A percentile compares a stretch with the other conserved stretches of the same genome.
Conservation (phyloP, 164 flowering plant species). For the Macadamia integrifolia region DNA sequence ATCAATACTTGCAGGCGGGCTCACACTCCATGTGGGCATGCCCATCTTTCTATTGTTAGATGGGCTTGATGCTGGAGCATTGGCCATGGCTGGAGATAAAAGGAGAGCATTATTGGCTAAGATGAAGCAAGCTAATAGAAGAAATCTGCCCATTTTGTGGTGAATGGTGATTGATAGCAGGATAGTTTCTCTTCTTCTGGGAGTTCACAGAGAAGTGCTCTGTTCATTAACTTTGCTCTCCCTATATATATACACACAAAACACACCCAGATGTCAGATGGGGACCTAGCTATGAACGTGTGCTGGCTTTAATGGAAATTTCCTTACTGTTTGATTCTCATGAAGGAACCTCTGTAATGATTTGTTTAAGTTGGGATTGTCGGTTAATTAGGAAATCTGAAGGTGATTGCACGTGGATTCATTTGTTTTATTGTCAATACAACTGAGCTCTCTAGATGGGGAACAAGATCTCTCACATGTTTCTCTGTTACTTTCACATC, state of each 20-base stretch:
- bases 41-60: not conserved
- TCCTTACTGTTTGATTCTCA: not conserved
- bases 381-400: conserved; percentile 3
- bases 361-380: conserved; percentile 8
- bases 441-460: conserved; percentile 2
- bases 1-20: not conserved
- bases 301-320: conserved; percentile 6
- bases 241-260: not conserved
- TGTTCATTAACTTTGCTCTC: not conserved
- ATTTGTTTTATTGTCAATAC: not conserved
- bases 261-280: too few relatives aligned
- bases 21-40: too few relatives aligned
- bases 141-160: not conserved
- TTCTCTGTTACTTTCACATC: too few relatives aligned
- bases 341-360: not conserved
- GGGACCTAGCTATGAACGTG: too few relatives aligned
- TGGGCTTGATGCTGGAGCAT: conserved; percentile 6
- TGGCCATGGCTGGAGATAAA: conserved; percentile 10
- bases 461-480: not conserved
- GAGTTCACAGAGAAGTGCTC: not conserved
- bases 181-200: not conserved
- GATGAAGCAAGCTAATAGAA: conserved; percentile 20
- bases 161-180: too few relatives aligned
- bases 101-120: conserved; percentile 13
- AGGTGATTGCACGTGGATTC: conserved; percentile 7